A percentile compares a stretch with the other conserved stretches of the same genome.
Conservation (phyloP, 78 protist genomes). For the Dictyostelium intermedium region DNA sequence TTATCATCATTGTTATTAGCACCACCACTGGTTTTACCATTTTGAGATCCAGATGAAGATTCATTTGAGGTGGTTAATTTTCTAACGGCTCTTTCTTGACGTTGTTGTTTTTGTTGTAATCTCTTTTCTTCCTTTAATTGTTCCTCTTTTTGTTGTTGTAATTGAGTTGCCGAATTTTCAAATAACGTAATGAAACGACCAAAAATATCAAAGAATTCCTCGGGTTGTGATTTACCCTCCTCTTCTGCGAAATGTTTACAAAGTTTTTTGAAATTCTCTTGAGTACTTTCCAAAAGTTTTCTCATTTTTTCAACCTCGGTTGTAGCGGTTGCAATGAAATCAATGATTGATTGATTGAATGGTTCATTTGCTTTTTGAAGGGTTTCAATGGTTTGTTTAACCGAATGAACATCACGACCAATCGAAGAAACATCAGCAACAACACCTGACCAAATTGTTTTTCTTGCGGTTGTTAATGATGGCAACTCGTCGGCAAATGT, state of each 20-base stretch:
- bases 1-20: neutral
- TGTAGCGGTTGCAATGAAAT: slow-evolving; percentile 3
- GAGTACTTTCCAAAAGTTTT: slow-evolving; percentile 33
- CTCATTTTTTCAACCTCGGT: slow-evolving; percentile 50
- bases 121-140: slow-evolving; percentile 57
- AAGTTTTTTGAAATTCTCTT: slow-evolving; percentile 70
- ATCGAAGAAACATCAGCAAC: slow-evolving; percentile 25
- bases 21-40: neutral
- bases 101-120: slow-evolving; percentile 16
- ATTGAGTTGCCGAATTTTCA: neutral
- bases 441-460: slow-evolving; percentile 65
- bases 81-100: slow-evolving; percentile 20
- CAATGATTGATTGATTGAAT: slow-evolving; percentile 37
- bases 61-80: neutral
- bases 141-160: slow-evolving; percentile 34
- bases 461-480: slow-evolving; percentile 31
- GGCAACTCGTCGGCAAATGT: slow-evolving; percentile 67
- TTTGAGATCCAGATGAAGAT: neutral
- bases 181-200: slow-evolving; percentile 18
- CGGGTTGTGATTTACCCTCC: slow-evolving; percentile 30
- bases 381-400: slow-evolving; percentile 16
- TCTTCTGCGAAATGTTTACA: slow-evolving; percentile 57
- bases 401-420: slow-evolving; percentile 3
- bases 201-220: slow-evolving; percentile 59
- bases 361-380: slow-evolving; percentile 67